Evolutionary conservation across 1,284 basidiomycete species (phyloP).

Genomic region (Cutaneotrichosporon cutaneum): DNA sequence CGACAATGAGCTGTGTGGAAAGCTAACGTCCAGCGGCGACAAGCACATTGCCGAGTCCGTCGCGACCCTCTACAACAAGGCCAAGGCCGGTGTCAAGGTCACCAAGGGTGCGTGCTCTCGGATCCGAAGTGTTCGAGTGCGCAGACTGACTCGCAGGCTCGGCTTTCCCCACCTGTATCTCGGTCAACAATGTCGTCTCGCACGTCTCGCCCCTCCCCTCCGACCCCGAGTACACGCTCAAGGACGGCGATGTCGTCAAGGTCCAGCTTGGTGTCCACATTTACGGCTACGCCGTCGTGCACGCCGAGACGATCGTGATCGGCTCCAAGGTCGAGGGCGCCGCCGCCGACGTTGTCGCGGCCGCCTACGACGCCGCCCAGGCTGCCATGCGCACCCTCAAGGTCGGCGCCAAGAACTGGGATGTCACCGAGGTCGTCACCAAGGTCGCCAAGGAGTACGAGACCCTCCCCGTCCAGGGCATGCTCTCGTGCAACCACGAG

Average conservation of each 20-base stretch:
- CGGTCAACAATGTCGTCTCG: conserved; percentile 72
- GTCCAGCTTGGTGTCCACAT: conserved; percentile 94
- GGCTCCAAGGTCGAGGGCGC: conserved; percentile 77
- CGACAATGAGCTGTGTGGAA: not conserved
- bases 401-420: conserved; percentile 91
- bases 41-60: conserved; percentile 84
- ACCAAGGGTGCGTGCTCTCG: conserved; percentile 65
- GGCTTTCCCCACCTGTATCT: conserved; percentile 90
- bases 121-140: not conserved
- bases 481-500: conserved; percentile 62
- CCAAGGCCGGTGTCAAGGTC: conserved; percentile 80
- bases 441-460: conserved; percentile 71
- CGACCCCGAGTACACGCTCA: conserved; percentile 69
- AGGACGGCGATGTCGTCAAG: conserved; percentile 91
- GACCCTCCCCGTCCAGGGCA: conserved; percentile 87
- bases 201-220: conserved; percentile 61
- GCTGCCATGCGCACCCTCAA: conserved; percentile 82
- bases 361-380: conserved; percentile 90
- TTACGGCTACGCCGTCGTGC: conserved; percentile 65
- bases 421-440: conserved; percentile 81
- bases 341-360: conserved; percentile 86
- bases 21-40: conserved; percentile 62
- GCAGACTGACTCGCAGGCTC: conserved; percentile 61
- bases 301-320: conserved; percentile 87
- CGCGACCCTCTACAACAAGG: conserved; percentile 83